Evolutionary conservation across 2,329 filamentous ascomycete genomes (phyloP).

Genomic region (Stemphylium beticola): DNA sequence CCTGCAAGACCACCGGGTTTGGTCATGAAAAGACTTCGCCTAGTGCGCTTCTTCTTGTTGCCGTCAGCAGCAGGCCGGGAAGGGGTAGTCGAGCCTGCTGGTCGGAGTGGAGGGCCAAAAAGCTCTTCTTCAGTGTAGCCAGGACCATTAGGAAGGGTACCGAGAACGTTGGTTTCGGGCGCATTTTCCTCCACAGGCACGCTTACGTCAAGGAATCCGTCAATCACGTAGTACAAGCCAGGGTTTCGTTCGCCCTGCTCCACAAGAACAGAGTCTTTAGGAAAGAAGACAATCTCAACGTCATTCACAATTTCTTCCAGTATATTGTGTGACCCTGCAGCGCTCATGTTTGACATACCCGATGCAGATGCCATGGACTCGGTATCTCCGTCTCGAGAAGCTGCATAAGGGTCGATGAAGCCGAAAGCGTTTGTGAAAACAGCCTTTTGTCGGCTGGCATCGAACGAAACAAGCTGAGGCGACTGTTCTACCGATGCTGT

Average conservation of each 20-base stretch:
- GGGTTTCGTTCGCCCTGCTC: slow-evolving; percentile 98
- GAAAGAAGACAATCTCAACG: slow-evolving; percentile 96
- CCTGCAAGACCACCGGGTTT: slow-evolving; percentile 94
- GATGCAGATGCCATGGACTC: slow-evolving; percentile 75
- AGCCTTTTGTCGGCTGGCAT: slow-evolving; percentile 79
- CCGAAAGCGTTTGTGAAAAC: slow-evolving; percentile 88
- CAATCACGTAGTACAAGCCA: slow-evolving; percentile 95
- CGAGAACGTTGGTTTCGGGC: slow-evolving; percentile 52
- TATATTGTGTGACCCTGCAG: slow-evolving; percentile 67
- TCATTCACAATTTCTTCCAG: slow-evolving; percentile 87
- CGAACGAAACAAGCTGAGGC: slow-evolving; percentile 81
- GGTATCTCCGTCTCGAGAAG: slow-evolving; percentile 77
- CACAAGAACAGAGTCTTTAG: slow-evolving; percentile 89
- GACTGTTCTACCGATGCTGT: slow-evolving; percentile 80
- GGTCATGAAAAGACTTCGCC: slow-evolving; percentile 82
- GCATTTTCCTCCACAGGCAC: slow-evolving; percentile 73
- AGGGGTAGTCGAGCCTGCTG: slow-evolving; percentile 32
- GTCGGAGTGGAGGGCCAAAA: slow-evolving; percentile 38
- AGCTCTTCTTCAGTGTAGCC: slow-evolving; percentile 47
- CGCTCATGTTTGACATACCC: slow-evolving; percentile 55
- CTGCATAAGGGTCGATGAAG: slow-evolving; percentile 84
- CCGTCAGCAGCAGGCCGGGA: slow-evolving; percentile 37
- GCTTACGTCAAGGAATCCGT: slow-evolving; percentile 94
- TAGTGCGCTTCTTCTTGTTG: slow-evolving; percentile 58
- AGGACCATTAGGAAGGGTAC: slow-evolving; percentile 46